Base-by-base conservation (phyloP, 441 rosid genomes). In the Codiaeum variegatum region DNA sequence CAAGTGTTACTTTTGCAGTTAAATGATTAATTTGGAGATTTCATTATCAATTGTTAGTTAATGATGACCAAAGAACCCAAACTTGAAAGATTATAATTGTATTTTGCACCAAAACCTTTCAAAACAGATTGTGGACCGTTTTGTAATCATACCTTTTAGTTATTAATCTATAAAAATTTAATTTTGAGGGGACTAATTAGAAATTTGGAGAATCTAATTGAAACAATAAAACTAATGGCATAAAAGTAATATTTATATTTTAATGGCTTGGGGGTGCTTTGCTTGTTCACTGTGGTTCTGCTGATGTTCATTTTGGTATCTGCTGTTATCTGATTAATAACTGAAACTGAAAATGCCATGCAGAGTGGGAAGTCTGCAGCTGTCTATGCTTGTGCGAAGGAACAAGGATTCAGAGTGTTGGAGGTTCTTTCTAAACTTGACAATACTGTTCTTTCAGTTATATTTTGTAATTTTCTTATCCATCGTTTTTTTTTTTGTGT, bases 301-400 rank as follows among this genome's bases (percentile, higher is more conserved):
- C 44, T 13, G 12, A 9, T 40, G 13, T 44, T 32, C 2, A 66
- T 66, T 46, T 72, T 59, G 42, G 8, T 46, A 54, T 59, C 36
- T 61, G 67, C 71, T 38, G 70, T 44, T 60, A n/a, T 69, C 55
- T 65, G 40, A 26, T 76, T 56, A 51, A 16, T 72, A 36, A n/a
- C 21, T 23, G 44, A 23, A 56, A 42, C 70, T 63, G 56, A 36
- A 74, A 71, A 24, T 67, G 2, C 58, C 28, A 55, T 77, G 79
- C 91, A 95, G 98, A 86, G 99, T 85, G 98, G 99, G 80, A 95
- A 95, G 79, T 91, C 98, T 74, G 92, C 98, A 46, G 95, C 96
- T 73, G 78, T 95, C 72, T 88, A 84, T 66, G 97, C 99, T 71
- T 95, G 99, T 78, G 99, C 98, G 1, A 88, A 83, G 84, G 98